Evolutionary conservation across 139 green algal genomes (phyloP).

Genomic region (Chlamydomonas eustigma): DNA sequence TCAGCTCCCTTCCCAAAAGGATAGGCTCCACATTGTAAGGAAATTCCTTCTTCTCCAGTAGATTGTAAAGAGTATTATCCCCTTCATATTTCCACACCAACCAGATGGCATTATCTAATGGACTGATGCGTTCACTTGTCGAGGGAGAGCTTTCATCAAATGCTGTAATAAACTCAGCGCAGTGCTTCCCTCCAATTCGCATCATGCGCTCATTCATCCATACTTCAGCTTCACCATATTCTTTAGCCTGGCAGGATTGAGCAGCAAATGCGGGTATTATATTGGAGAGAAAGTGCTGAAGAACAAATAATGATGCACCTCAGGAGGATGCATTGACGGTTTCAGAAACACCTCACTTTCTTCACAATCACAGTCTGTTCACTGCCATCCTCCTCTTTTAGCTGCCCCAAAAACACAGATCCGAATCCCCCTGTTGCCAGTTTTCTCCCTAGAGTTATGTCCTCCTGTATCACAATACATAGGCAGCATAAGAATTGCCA

Average conservation of each 20-base stretch:
- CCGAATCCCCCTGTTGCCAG: slow-evolving; percentile 90
- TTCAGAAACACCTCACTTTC: background rate
- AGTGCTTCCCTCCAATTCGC: slow-evolving; percentile 49
- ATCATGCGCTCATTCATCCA: slow-evolving; percentile 98
- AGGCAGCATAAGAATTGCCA: no score
- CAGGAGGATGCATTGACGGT: no score
- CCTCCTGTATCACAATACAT: slow-evolving; percentile 42
- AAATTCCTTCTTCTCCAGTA: slow-evolving; percentile 78
- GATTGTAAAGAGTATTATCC: slow-evolving; percentile 63
- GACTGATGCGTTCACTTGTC: background rate
- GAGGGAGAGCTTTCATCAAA: slow-evolving; percentile 63
- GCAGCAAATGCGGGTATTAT: background rate
- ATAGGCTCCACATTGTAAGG: slow-evolving; percentile 85
- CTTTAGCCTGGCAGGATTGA: slow-evolving; percentile 75
- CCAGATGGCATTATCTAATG: slow-evolving; percentile 39
- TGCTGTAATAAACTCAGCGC: slow-evolving; percentile 79
- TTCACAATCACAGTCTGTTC: slow-evolving; percentile 1
- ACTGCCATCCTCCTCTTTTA: slow-evolving; percentile 35
- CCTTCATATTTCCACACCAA: slow-evolving; percentile 82
- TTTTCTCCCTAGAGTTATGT: slow-evolving; percentile 79
- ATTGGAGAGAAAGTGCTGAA: background rate
- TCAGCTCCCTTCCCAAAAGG: slow-evolving; percentile 72
- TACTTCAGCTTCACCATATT: slow-evolving; percentile 94
- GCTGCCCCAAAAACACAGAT: slow-evolving; percentile 74
- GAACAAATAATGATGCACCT: slow-evolving; percentile 1